Base-by-base conservation (phyloP, 2,329 filamentous ascomycete genomes). In the Hypoxylon sp. region DNA sequence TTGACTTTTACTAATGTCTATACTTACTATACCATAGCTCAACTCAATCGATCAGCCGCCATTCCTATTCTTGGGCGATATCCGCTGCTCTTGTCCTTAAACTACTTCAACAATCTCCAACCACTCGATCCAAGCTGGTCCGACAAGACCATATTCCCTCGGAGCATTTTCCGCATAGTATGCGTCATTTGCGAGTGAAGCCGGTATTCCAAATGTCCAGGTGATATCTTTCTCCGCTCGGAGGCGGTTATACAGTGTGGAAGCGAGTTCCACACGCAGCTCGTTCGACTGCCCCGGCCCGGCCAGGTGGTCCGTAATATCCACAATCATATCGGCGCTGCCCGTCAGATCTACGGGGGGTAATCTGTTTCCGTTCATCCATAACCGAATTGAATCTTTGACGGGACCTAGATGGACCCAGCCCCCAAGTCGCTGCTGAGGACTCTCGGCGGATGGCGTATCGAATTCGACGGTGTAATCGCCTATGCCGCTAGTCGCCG, bases 331-430 rank as follows among this genome's bases (percentile, higher is more conserved):
- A 22, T 44, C 39, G 19, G 9, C 3, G 39, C 39, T 22, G 3
- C 39, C 8, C 39, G 39, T 44, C n/a, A 44, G 17, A 44, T 19
- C 39, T 22, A 44, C 39, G 8, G 37, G 37, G 2, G 37, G 37
- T 42, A 42, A 17, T 42, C 37, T 42, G n/a, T 42, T 42, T 17
- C 37, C 37, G n/a, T 42, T 42, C n/a, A 42, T 19, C 37, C 37
- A 42, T 42, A 42, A 6, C 37, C 37, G 37, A 42, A 42, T 42
- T 42, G 37, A 42, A 42, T 42, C 37, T 17, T 42, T 42, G 5
- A 42, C 3, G 1, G 37, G 37, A 6, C 37, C 37, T 42, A 42
- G 37, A 42, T 42, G 37, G n/a, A 42, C n/a, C 37, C n/a, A n/a
- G n/a, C 5, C 37, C 5, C 37, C 37, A 10, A 42, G 37, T 8